phyloP scores from a whole-genome alignment of 1,284 basidiomycete species.

The Microbotryum intermedium region DNA sequence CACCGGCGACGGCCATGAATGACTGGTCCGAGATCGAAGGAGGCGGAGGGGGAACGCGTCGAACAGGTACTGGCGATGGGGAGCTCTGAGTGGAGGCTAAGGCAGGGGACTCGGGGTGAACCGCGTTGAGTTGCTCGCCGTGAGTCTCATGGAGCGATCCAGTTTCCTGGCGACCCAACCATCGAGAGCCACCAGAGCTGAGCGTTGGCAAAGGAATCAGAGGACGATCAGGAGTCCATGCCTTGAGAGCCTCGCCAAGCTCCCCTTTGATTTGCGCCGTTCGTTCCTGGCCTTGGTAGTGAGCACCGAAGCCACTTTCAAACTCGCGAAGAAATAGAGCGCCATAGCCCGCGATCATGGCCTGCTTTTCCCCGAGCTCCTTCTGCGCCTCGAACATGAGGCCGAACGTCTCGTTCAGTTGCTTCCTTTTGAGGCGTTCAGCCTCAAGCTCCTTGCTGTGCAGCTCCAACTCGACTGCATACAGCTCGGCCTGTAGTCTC shows the following conservation, averaged over 20 bases:
- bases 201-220: conserved; percentile 13
- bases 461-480: conserved; percentile 16
- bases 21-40: not conserved
- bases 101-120: too few species aligned
- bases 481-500: conserved; percentile 18
- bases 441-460: conserved; percentile 21
- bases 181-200: not conserved
- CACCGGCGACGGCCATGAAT: too few species aligned
- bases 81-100: too few species aligned
- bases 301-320: conserved; percentile 20
- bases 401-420: conserved; percentile 29
- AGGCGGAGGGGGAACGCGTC: not conserved
- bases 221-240: conserved; percentile 11
- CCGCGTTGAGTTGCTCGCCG: too few species aligned
- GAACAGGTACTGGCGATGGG: too few species aligned
- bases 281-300: conserved; percentile 27
- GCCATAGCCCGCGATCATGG: conserved; percentile 32
- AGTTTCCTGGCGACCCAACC: not conserved
- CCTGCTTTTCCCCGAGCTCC: conserved; percentile 34
- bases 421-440: conserved; percentile 30
- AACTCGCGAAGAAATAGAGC: conserved; percentile 29
- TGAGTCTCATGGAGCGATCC: too few species aligned
- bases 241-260: conserved; percentile 17
- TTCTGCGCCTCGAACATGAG: conserved; percentile 30
- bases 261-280: conserved; percentile 30